phyloP scores from a whole-genome alignment of 1,139 yeast species.

The Geotrichum cucujoidarum region DNA sequence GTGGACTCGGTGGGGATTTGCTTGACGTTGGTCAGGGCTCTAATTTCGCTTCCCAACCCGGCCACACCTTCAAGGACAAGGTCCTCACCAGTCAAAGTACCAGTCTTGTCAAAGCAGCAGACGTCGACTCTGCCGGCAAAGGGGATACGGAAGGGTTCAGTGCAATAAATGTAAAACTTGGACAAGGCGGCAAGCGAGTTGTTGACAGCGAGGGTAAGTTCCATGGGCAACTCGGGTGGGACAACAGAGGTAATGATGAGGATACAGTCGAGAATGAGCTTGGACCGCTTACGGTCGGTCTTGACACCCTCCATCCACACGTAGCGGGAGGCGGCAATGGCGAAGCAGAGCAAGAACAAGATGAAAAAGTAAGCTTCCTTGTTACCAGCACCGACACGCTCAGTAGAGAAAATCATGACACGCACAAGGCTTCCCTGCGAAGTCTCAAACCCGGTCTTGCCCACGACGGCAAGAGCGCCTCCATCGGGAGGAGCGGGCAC shows the following conservation, averaged over 20 bases:
- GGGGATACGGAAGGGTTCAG: constrained; percentile 98
- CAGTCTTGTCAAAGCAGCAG: constrained; percentile 97
- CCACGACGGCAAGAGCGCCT: constrained; percentile 88
- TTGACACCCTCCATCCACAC: constrained; percentile 97
- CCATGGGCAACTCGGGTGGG: constrained; percentile 99
- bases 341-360: constrained; percentile 80
- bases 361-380: constrained; percentile 91
- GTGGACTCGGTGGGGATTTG: constrained; percentile 63
- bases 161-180: constrained; percentile 87
- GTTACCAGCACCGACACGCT: constrained; percentile 93
- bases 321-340: constrained; percentile 94
- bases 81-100: constrained; percentile 96
- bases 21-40: constrained; percentile 53
- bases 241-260: constrained; percentile 95
- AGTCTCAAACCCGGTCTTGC: constrained; percentile 95
- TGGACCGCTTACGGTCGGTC: constrained; percentile 92
- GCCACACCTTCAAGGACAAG: constrained; percentile 95
- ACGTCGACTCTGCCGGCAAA: constrained; percentile 97
- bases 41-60: constrained; percentile 57
- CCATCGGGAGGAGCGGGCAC: constrained; percentile 64
- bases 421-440: constrained; percentile 96
- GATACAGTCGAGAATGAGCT: constrained; percentile 90
- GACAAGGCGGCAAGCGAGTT: constrained; percentile 81
- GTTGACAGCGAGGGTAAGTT: constrained; percentile 96
- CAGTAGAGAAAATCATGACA: constrained; percentile 95